phyloP scores from a whole-genome alignment of 768 basidiomycete genomes.

The Tulasnella sp. region DNA sequence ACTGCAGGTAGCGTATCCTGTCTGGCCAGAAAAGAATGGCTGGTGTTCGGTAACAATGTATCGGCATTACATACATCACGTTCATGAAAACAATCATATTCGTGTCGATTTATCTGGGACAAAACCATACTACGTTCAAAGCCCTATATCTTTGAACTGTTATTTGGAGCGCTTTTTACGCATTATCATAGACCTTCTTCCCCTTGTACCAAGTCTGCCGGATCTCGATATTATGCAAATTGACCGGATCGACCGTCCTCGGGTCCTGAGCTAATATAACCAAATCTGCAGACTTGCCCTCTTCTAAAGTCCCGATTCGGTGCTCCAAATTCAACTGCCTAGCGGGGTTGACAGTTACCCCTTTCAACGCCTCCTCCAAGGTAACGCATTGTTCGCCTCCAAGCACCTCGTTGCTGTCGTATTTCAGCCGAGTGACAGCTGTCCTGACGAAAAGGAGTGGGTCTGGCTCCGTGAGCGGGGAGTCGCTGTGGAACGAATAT shows the following conservation, averaged over 20 bases:
- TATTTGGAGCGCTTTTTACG: background rate
- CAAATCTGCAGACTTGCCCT: background rate
- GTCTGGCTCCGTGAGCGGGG: background rate
- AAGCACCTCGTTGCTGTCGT: background rate
- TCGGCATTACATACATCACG: too few species aligned
- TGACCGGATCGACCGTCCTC: background rate
- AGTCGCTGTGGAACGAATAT: constrained; percentile 12
- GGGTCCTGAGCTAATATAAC: background rate
- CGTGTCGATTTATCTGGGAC: background rate
- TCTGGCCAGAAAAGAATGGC: too few species aligned
- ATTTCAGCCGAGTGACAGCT: background rate
- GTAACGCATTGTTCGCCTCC: background rate
- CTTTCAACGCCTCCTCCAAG: background rate
- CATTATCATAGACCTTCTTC: background rate
- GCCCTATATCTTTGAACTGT: background rate
- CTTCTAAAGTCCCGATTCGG: background rate
- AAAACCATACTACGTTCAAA: background rate
- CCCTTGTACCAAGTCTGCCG: background rate
- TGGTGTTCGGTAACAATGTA: too few species aligned
- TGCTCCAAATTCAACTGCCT: background rate
- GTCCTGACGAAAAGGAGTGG: background rate
- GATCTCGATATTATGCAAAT: background rate
- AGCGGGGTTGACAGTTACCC: background rate
- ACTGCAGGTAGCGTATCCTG: too few species aligned
- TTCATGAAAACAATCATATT: background rate